A percentile compares a stretch with the other conserved stretches of the same genome.
Evolutionary conservation across 495 filamentous ascomycete species (phyloP).

Genomic region (Hypoxylon cercidicola): DNA sequence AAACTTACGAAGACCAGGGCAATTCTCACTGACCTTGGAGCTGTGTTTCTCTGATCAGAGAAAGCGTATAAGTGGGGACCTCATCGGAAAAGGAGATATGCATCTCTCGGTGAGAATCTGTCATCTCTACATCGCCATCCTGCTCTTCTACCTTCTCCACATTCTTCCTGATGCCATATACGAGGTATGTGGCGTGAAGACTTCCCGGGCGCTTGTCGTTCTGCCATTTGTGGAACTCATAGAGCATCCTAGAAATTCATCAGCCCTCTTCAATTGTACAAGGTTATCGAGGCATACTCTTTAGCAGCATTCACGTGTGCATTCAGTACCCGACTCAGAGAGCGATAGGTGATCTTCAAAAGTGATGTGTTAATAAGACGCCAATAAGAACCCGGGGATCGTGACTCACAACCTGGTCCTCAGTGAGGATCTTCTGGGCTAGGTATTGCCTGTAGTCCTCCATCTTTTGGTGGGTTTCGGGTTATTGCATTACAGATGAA

Average conservation of each 20-base stretch:
- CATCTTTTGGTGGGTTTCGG: constrained; percentile 45
- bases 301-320: constrained; percentile 86
- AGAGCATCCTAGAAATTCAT: constrained; percentile 75
- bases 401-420: constrained; percentile 73
- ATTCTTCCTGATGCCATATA: constrained; percentile 69
- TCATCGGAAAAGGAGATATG: constrained; percentile 49
- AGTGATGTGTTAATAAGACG: constrained; percentile 12
- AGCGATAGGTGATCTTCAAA: constrained; percentile 82
- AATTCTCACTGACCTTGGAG: constrained; percentile 68
- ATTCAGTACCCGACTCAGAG: constrained; percentile 79
- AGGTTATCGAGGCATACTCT: constrained; percentile 59
- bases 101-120: constrained; percentile 57
- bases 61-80: constrained; percentile 65
- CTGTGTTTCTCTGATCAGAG: constrained; percentile 82
- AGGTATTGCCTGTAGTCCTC: constrained; percentile 75
- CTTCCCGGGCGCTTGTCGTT: constrained; percentile 78
- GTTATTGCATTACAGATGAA: not conserved
- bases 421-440: constrained; percentile 78
- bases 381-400: constrained; percentile 13
- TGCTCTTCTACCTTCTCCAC: constrained; percentile 46
- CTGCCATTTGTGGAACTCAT: constrained; percentile 83
- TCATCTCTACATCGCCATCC: constrained; percentile 79
- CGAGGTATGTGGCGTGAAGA: constrained; percentile 87
- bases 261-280: constrained; percentile 7
- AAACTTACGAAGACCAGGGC: constrained; percentile 1